A percentile compares a stretch with the other conserved stretches of the same genome.
Conservation (phyloP, 306 rosid species). For the Crotalaria pallida region DNA sequence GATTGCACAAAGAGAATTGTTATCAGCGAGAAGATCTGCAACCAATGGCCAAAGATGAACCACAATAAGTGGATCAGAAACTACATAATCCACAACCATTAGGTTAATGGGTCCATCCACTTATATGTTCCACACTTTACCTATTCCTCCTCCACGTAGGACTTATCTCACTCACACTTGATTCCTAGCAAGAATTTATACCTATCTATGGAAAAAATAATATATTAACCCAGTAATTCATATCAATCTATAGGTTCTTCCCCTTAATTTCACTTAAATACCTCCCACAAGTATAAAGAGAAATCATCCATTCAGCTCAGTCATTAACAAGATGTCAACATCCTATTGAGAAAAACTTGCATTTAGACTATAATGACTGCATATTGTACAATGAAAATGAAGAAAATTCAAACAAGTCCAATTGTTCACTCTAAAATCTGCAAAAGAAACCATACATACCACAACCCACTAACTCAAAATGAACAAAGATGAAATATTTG, state of each 20-base stretch:
- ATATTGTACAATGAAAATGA: neutral
- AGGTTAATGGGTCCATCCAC: too few relatives aligned
- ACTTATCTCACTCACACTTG: too few relatives aligned
- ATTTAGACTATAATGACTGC: constrained; percentile 5
- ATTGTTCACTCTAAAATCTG: neutral
- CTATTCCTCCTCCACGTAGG: too few relatives aligned
- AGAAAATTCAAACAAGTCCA: neutral
- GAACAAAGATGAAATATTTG: constrained; percentile 10
- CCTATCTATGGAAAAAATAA: neutral
- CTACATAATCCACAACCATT: too few relatives aligned
- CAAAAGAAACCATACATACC: constrained; percentile 18
- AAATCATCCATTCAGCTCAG: constrained; percentile 15
- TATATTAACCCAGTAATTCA: neutral
- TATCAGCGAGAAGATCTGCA: too few relatives aligned
- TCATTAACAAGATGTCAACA: constrained; percentile 16
- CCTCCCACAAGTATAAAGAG: neutral
- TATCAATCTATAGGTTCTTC: neutral
- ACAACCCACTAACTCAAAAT: constrained; percentile 4
- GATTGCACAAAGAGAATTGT: neutral
- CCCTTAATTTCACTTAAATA: too few relatives aligned
- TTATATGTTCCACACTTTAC: too few relatives aligned
- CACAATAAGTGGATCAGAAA: too few relatives aligned
- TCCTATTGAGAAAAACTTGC: neutral
- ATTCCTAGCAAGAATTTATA: too few relatives aligned
- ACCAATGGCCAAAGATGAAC: too few relatives aligned